Conservation (phyloP, 2,329 filamentous ascomycete genomes). For the Cercospora janseana region DNA sequence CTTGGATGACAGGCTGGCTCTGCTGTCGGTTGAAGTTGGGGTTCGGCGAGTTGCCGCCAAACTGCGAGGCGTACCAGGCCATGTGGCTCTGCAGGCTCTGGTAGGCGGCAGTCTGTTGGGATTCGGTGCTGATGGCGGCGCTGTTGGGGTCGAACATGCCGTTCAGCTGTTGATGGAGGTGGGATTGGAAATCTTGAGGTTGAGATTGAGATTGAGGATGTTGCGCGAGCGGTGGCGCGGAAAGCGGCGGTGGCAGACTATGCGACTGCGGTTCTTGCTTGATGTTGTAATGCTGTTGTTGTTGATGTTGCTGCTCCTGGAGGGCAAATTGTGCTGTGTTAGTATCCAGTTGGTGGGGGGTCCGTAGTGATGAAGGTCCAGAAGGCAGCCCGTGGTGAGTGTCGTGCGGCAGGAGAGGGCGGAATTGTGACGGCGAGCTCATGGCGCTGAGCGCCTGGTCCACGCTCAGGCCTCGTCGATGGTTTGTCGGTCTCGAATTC, state of each 20-base stretch:
- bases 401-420: constrained; percentile 56
- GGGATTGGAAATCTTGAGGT: constrained; percentile 42
- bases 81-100: constrained; percentile 35
- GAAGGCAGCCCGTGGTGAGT: constrained; percentile 31
- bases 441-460: constrained; percentile 55
- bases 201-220: constrained; percentile 25
- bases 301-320: constrained; percentile 37
- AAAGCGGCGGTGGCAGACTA: constrained; percentile 69
- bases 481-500: constrained; percentile 46
- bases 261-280: constrained; percentile 85
- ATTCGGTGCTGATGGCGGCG: constrained; percentile 22
- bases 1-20: constrained; percentile 25
- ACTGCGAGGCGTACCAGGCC: constrained; percentile 34
- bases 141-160: constrained; percentile 34
- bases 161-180: constrained; percentile 54
- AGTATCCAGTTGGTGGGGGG: constrained; percentile 48
- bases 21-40: constrained; percentile 20
- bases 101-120: constrained; percentile 28
- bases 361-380: constrained; percentile 33
- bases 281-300: constrained; percentile 69
- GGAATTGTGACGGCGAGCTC: constrained; percentile 38
- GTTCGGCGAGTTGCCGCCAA: constrained; percentile 24
- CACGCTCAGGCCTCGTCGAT: constrained; percentile 81
- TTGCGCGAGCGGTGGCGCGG: constrained; percentile 28
- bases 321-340: constrained; percentile 39